These are phyloP conservation scores for Teratosphaeria pseudoeucalypti DNA, from an alignment of 2,329 filamentous ascomycete species.

Conservation along the genomic window DNA sequence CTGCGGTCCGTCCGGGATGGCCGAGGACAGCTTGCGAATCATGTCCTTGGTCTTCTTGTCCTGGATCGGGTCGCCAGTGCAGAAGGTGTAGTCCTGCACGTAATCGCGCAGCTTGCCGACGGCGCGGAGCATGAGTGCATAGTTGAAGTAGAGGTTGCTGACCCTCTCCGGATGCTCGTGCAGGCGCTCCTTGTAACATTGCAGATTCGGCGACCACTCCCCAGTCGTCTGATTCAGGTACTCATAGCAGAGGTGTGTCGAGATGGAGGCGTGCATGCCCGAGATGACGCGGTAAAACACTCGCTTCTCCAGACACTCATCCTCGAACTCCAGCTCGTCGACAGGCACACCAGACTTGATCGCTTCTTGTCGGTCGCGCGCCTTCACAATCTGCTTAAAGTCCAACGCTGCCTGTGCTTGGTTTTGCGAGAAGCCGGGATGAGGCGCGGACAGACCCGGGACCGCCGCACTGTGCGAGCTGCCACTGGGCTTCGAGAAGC, in stretches of 20 bases:
- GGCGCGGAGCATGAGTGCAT: constrained; percentile 84
- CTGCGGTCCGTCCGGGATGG: constrained; percentile 54
- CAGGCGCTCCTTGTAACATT: constrained; percentile 80
- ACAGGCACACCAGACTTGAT: constrained; percentile 39
- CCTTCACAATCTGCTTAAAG: constrained; percentile 49
- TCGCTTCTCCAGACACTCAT: constrained; percentile 95
- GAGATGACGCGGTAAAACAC: constrained; percentile 94
- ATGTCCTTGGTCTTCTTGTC: constrained; percentile 71
- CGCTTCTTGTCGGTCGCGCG: constrained; percentile 50
- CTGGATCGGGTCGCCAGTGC: constrained; percentile 71
- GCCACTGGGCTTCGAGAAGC: constrained; percentile 51
- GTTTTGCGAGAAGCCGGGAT: constrained; percentile 31
- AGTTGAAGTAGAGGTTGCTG: constrained; percentile 98
- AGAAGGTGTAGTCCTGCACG: constrained; percentile 79
- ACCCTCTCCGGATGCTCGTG: constrained; percentile 80
- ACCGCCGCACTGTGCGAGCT: constrained; percentile 14
- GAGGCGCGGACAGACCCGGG: constrained; percentile 13
- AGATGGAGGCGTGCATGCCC: constrained; percentile 97
- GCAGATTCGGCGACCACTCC: constrained; percentile 79
- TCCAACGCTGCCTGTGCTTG: constrained; percentile 48
- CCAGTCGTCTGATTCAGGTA: constrained; percentile 93
- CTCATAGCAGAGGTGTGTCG: constrained; percentile 89
- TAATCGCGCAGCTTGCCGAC: constrained; percentile 81
- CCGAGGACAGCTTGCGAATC: constrained; percentile 63
- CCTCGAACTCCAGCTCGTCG: constrained; percentile 64